Conservation (phyloP, 164 flowering plant species). For the Amborella trichopoda region DNA sequence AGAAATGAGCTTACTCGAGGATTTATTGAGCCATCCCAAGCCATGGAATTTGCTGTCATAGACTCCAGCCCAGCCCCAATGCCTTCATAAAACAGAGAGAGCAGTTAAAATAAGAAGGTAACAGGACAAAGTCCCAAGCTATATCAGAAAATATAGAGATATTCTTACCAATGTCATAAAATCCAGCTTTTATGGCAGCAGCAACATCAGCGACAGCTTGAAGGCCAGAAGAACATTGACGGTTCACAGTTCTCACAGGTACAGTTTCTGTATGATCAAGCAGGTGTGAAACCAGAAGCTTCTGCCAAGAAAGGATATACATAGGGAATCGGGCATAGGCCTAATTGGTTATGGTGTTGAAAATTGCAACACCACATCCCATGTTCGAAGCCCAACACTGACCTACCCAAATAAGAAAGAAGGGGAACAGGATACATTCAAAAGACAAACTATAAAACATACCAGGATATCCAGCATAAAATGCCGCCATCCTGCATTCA, state of each 20-base stretch:
- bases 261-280: constrained; percentile 58
- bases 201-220: constrained; percentile 99
- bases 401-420: no score
- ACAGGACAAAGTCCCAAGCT: neutral
- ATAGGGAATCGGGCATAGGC: neutral
- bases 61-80: constrained; percentile 97
- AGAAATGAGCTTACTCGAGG: constrained; percentile 81
- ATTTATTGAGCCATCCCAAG: constrained; percentile 59
- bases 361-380: no score
- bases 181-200: constrained; percentile 96
- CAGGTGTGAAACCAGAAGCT: neutral
- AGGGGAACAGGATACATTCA: no score
- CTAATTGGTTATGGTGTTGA: no score
- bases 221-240: constrained; percentile 98
- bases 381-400: no score
- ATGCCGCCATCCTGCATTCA: constrained; percentile 99
- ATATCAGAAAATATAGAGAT: neutral
- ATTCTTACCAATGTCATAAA: constrained; percentile 77
- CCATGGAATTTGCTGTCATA: constrained; percentile 69
- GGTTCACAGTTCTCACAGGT: constrained; percentile 85
- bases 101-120: neutral
- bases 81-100: constrained; percentile 25
- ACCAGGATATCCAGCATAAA: constrained; percentile 99
- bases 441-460: neutral
- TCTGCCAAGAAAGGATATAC: neutral